Evolutionary conservation across 768 basidiomycete genomes (phyloP), one percentile per base, ranked within the genome.

Genomic region (Neoboletus magnificus): DNA sequence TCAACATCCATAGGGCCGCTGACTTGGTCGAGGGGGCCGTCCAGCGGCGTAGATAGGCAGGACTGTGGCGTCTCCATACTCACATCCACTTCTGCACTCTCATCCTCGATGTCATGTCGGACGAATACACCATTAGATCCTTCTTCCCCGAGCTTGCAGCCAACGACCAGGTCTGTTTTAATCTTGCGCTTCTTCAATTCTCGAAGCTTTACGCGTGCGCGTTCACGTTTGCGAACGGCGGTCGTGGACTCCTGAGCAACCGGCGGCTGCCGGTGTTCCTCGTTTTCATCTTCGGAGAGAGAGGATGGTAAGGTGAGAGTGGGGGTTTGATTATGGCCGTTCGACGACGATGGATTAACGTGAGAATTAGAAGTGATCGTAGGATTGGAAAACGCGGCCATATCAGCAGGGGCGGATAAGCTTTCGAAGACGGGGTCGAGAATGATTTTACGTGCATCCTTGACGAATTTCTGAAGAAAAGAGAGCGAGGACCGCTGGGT

Each of bases 31-130:
- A 44, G 53, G 32, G 45, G 23, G 25, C 37, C 43, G 27, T 63
- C 60, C 43, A 59, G 51, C 45, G 52, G 59, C 22, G 55, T 48
- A 56, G 70, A 59, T 13, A 46, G 52, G 62, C 58, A 70, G 63
- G 43, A 70, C 18, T 41, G 65, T 37, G 61, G 51, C 11, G 52
- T 75, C 35, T 73, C 76, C 25, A 72, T 57, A 6, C 73, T 76
- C 32, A 86, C 76, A 57, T 87, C 84, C 12, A 86, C 83, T 39
- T 84, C 81, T 45, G 71, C 76, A 52, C 77, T 84, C 64, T 86
- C 84, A 54, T 87, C 85, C 29, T 78, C 82, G 3, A 78, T 65
- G 59, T 87, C 85, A 29, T 75, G 72, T 15, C 83, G 77, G 36
- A 85, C 75, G 57, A 79, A 82, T 27, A 85, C 81, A 1, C 77